A percentile compares a stretch with the other conserved stretches of the same genome.
Conservation (phyloP, 75 land plant species). For the Sequoiadendron giganteum region DNA sequence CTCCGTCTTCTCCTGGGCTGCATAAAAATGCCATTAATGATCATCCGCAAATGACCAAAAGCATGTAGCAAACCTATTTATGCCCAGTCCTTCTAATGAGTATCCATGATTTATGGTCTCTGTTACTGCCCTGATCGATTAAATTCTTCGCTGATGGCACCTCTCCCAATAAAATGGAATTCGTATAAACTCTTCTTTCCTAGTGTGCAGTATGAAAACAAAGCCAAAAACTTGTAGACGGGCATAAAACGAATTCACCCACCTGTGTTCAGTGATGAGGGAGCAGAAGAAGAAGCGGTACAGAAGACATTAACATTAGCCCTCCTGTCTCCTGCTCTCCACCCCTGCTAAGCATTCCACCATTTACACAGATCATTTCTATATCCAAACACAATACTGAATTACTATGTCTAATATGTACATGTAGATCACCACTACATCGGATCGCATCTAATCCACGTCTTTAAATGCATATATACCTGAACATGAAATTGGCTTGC, state of each 20-base stretch:
- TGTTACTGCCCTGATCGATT: not conserved
- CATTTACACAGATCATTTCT: not conserved
- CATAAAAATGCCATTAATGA: conserved; percentile 1
- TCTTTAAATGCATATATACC: not conserved
- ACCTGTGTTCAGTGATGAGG: not conserved
- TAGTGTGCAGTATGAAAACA: not conserved
- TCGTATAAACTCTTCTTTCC: not conserved
- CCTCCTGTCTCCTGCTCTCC: not conserved
- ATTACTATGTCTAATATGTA: not conserved
- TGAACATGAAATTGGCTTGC: not conserved
- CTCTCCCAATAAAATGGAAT: not conserved
- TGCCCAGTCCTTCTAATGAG: not conserved
- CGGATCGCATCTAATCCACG: not conserved
- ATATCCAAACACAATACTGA: not conserved
- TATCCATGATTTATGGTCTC: not conserved
- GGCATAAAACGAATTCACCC: not conserved
- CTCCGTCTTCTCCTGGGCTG: conserved; percentile 44
- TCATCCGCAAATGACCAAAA: not conserved
- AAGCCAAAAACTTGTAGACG: not conserved
- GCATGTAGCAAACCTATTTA: not conserved
- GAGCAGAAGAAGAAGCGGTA: not conserved
- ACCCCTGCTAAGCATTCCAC: not conserved
- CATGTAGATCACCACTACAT: not conserved
- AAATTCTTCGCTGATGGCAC: not conserved
- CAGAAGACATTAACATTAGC: not conserved